phyloP scores from a whole-genome alignment of 352 stramenopile genomes.

The Pythium rhizo-oryzae region DNA sequence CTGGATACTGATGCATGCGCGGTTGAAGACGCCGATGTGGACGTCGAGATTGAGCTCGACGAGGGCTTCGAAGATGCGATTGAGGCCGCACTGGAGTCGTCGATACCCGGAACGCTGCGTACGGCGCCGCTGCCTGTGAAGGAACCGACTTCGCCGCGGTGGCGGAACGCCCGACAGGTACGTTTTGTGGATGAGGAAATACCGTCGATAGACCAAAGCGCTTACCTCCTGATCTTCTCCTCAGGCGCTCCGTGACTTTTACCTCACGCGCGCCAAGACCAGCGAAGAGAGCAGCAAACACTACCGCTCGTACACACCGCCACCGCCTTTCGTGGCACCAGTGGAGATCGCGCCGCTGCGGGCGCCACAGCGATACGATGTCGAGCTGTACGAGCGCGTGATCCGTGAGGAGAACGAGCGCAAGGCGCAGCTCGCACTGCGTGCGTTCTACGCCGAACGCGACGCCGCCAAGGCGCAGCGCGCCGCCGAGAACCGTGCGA shows the following conservation, averaged over 20 bases:
- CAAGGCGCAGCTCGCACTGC: conserved; percentile 22
- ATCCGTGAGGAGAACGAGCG: conserved; percentile 23
- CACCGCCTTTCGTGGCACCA: conserved; percentile 22
- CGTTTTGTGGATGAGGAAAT: no score
- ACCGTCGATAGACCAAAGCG: not conserved
- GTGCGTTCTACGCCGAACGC: conserved; percentile 24
- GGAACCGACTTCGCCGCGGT: conserved; percentile 7
- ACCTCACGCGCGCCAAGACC: conserved; percentile 49
- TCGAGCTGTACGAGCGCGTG: conserved; percentile 27
- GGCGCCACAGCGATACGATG: conserved; percentile 27
- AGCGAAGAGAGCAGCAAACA: conserved; percentile 54
- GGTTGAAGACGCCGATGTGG: not conserved
- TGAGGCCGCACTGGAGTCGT: conserved; percentile 14
- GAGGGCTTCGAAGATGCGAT: conserved; percentile 21
- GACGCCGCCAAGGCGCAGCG: conserved; percentile 12
- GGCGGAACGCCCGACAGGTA: conserved; percentile 21
- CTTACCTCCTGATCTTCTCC: not conserved
- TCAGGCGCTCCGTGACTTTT: conserved; percentile 56
- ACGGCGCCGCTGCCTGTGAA: not conserved
- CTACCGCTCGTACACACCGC: conserved; percentile 16
- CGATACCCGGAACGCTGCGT: not conserved
- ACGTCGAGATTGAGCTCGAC: conserved; percentile 20
- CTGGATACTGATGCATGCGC: conserved; percentile 18
- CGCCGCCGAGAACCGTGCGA: conserved; percentile 23
- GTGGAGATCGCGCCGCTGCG: conserved; percentile 36